Evolutionary conservation across 2,329 filamentous ascomycete genomes (phyloP).

Genomic region (Nemania sp.): DNA sequence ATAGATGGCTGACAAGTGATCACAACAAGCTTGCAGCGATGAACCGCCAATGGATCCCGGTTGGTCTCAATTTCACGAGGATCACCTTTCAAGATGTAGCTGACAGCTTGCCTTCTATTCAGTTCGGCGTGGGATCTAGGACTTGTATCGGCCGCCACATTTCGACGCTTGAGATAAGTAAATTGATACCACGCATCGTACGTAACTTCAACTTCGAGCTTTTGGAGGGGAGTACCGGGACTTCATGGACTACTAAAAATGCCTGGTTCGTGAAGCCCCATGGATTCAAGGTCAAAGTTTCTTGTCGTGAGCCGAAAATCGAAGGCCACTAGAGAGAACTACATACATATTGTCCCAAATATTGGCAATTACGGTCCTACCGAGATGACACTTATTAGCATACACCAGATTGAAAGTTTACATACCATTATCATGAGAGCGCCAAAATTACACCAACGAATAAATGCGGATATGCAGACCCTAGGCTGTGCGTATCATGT

Average conservation of each 20-base stretch:
- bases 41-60: slow-evolving; percentile 44
- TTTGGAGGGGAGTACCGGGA: background rate
- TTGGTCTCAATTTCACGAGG: slow-evolving; percentile 29
- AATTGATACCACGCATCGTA: slow-evolving; percentile 40
- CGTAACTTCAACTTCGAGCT: slow-evolving; percentile 32
- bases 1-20: slow-evolving; percentile 28
- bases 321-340: too few relatives aligned
- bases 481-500: background rate
- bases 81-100: background rate
- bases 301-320: background rate
- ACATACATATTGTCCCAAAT: background rate
- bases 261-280: slow-evolving; percentile 32
- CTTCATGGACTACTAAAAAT: slow-evolving; percentile 22
- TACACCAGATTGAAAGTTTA: too few relatives aligned
- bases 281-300: slow-evolving; percentile 21
- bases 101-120: slow-evolving; percentile 5
- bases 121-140: slow-evolving; percentile 44
- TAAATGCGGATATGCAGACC: slow-evolving; percentile 18
- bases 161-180: slow-evolving; percentile 44
- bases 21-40: slow-evolving; percentile 23
- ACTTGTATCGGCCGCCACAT: slow-evolving; percentile 46
- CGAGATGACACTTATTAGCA: background rate
- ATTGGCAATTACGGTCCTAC: background rate
- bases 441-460: slow-evolving; percentile 6
- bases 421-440: background rate